Base-by-base conservation (phyloP, 176 grass and related monocot species). In the Rhipidocladum racemiflorum region DNA sequence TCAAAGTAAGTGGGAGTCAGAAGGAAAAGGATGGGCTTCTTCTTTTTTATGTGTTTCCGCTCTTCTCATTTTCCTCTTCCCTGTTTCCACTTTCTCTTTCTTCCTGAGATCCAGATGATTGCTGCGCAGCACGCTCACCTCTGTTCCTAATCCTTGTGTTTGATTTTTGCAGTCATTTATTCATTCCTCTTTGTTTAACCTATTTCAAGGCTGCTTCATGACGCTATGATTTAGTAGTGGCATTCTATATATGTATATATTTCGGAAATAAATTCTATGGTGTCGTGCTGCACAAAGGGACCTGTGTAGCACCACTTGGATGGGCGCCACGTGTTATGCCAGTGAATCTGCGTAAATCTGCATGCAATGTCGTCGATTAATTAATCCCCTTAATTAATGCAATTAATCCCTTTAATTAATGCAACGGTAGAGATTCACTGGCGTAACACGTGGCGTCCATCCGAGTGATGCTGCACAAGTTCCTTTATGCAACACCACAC, bases 81-180 rank as follows among this genome's bases (percentile, higher is more conserved):
- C 9, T 9, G 76, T 3, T 17, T 56, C 32, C 16, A 4, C 6
- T 7, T 45, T 72, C 73, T 24, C 28, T 32, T 39, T 39, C 38
- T 50, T 62, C 50, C 25, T 27, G 36, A 29, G 80, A 57, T 38
- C 48, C 68, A 67, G 80, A 84, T 79, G 74, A 88, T 84, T 77
- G 68, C 63, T 65, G 27, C 76, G 74, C 66, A 63, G 74, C 86
- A 87, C 72, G 72, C 86, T 46, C 45, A 1, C 7, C 25, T 34
- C 25, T 34, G 74, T 35, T 23, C 36, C 27, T 13, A 36, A 65
- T 83, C 80, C 74, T 78, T 3, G 46, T 15, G 66, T 60, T 67
- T 88, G 67, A 39, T 39, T 29, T 72, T 5, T 0, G 67, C 2
- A 67, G 67, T 79, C 29, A 74, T 84, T 1, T 18, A 36, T 59